Conservation (phyloP, 805 yeast genomes). For the Zygosaccharomyces pseudorouxii region DNA sequence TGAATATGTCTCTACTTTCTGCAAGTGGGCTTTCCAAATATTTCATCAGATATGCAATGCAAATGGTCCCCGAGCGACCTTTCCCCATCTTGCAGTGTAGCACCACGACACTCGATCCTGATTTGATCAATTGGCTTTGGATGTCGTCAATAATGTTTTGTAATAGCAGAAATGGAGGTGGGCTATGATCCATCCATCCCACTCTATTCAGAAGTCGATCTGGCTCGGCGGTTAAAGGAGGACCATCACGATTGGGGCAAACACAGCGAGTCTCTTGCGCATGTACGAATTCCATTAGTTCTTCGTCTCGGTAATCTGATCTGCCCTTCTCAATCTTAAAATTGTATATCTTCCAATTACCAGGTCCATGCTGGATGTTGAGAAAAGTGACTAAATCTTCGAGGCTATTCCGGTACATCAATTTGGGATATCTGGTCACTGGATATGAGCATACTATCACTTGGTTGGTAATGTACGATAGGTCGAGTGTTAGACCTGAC, state of each 20-base stretch:
- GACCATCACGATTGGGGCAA: constrained; percentile 57
- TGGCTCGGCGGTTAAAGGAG: constrained; percentile 31
- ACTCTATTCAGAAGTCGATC: constrained; percentile 14
- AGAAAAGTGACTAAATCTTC: constrained; percentile 48
- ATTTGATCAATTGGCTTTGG: constrained; percentile 36
- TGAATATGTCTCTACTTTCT: constrained; percentile 51
- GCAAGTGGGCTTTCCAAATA: constrained; percentile 36
- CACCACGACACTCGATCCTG: constrained; percentile 49
- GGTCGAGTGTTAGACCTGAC: constrained; percentile 45
- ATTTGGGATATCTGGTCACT: constrained; percentile 40
- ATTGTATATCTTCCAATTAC: constrained; percentile 70
- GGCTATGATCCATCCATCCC: constrained; percentile 75
- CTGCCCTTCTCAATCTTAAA: constrained; percentile 54
- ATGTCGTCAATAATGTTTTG: constrained; percentile 44
- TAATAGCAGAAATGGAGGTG: constrained; percentile 60
- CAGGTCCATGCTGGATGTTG: constrained; percentile 40
- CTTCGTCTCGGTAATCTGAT: constrained; percentile 34
- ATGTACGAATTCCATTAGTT: constrained; percentile 10
- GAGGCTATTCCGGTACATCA: constrained; percentile 50
- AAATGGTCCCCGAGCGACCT: constrained; percentile 81
- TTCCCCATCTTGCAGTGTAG: constrained; percentile 90
- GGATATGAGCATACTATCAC: constrained; percentile 79
- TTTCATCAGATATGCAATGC: constrained; percentile 65
- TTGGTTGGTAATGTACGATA: constrained; percentile 60
- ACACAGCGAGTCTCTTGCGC: constrained; percentile 53